A percentile compares a stretch with the other conserved stretches of the same genome.
phyloP scores from a whole-genome alignment of 2,329 filamentous ascomycete species.

The Lachnellula suecica region DNA sequence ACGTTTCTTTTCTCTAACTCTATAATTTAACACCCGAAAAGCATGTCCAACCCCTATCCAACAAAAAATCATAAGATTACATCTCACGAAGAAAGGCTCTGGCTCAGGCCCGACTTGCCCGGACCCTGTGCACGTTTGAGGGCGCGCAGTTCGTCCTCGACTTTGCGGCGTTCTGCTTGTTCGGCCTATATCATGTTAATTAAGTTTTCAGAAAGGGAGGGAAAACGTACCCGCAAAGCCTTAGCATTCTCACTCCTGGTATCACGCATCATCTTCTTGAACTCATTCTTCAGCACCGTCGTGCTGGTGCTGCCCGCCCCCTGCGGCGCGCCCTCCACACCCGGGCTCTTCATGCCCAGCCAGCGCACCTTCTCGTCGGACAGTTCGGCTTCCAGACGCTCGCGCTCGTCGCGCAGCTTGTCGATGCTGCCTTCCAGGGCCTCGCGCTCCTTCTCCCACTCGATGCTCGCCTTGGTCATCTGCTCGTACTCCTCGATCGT shows the following conservation, averaged over 20 bases:
- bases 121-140: conserved; percentile 36
- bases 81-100: conserved; percentile 15
- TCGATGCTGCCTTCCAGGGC: conserved; percentile 64
- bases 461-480: conserved; percentile 67
- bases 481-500: conserved; percentile 70
- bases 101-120: conserved; percentile 35
- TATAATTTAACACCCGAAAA: no score
- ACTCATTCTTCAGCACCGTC: conserved; percentile 69
- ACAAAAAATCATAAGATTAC: no score
- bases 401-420: conserved; percentile 60
- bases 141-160: conserved; percentile 62
- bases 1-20: no score
- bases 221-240: conserved; percentile 58
- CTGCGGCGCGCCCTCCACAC: conserved; percentile 37
- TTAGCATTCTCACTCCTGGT: conserved; percentile 65
- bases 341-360: conserved; percentile 60
- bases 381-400: conserved; percentile 61
- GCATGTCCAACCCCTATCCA: no score
- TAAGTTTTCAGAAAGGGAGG: conserved; percentile 11
- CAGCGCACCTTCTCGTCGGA: conserved; percentile 66
- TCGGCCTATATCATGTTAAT: conserved; percentile 52
- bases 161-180: conserved; percentile 67
- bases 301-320: conserved; percentile 52
- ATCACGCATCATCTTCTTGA: conserved; percentile 80
- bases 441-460: conserved; percentile 70